Conservation (phyloP, 2,329 filamentous ascomycete species). For the Hypoxylon sp. region DNA sequence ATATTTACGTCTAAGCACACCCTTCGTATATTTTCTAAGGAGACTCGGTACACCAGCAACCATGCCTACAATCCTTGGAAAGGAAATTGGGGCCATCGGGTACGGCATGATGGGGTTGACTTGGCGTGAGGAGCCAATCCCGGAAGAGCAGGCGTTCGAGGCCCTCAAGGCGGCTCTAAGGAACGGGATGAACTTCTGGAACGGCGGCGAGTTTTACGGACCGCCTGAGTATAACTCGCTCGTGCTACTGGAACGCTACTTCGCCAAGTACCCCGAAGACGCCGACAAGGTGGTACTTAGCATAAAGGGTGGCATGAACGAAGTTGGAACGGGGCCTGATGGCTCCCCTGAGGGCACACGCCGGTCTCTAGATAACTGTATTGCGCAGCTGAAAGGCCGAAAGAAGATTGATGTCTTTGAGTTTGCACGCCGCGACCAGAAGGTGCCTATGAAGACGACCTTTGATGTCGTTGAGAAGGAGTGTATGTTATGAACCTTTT, state of each 20-base stretch:
- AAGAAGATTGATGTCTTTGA: slow-evolving; percentile 69
- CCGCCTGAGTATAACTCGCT: slow-evolving; percentile 65
- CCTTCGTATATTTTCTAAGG: neutral
- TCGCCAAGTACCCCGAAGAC: slow-evolving; percentile 69
- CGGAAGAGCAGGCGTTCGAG: slow-evolving; percentile 61
- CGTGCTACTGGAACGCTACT: slow-evolving; percentile 68
- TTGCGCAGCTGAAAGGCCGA: slow-evolving; percentile 59
- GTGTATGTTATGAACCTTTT: slow-evolving; percentile 37
- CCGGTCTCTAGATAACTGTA: slow-evolving; percentile 64
- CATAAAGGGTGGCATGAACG: slow-evolving; percentile 68
- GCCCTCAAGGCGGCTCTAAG: slow-evolving; percentile 64
- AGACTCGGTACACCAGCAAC: slow-evolving; percentile 23
- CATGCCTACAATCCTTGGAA: slow-evolving; percentile 51
- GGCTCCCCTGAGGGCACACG: slow-evolving; percentile 65
- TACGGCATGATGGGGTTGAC: slow-evolving; percentile 54
- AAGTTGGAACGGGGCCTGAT: slow-evolving; percentile 56
- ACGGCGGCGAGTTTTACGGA: slow-evolving; percentile 71
- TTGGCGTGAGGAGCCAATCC: slow-evolving; percentile 50
- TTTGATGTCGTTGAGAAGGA: slow-evolving; percentile 56
- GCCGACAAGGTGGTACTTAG: slow-evolving; percentile 69
- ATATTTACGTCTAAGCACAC: neutral
- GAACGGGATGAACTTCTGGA: slow-evolving; percentile 63
- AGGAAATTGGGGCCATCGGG: slow-evolving; percentile 49
- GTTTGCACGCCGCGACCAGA: slow-evolving; percentile 65
- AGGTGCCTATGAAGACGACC: slow-evolving; percentile 55